Base-by-base conservation (phyloP, 192 early-diverging fungal species). In the Mortierella antarctica region DNA sequence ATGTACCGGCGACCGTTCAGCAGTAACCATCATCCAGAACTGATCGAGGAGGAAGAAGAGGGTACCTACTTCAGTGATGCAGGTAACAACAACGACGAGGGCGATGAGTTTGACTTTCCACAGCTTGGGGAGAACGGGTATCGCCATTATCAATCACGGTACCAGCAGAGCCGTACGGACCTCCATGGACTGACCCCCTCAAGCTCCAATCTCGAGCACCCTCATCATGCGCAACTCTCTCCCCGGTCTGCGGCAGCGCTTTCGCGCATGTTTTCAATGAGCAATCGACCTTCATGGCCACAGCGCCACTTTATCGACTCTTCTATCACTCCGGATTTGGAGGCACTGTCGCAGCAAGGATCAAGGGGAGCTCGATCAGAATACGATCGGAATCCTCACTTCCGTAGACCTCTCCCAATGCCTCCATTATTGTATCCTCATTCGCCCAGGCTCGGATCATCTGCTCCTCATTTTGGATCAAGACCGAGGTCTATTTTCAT, bases 341-440 rank as follows among this genome's bases (percentile, higher is more conserved):
- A 56, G 5, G 57, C 68, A 11, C 20, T 71, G 39, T 54, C 76
- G 9, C 58, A 62, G 53, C 62, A 47, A 45, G 64, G 52, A 31
- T 3, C 31, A 31, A 31, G 31, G 31, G 31, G 31, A n/a, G 13
- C 48, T 13, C 52, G 46, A 12, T 53, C 60, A 54, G 73, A 72
- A 31, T 80, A 80, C 41, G 65, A 72, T n/a, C 62, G 31, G 59
- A 80, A 80, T 49, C 77, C 77, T 6, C 58, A 71, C 59, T 80
- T 67, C 17, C 77, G 77, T 14, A 57, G 74, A 41, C 67, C 68
- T 2, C 7, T 31, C 3, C 12, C 55, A 31, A 31, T 31, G 3
- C 31, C 31, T 31, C 31, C 31, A 31, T 31, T 3, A 31, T 31
- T 3, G 1, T 1, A 14, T 21, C 53, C 45, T 39, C 41, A 39